Percentiles rank a stretch among this genome's conserved stretches.
phyloP scores from a whole-genome alignment of 306 rosid species.

The Prunus mira region DNA sequence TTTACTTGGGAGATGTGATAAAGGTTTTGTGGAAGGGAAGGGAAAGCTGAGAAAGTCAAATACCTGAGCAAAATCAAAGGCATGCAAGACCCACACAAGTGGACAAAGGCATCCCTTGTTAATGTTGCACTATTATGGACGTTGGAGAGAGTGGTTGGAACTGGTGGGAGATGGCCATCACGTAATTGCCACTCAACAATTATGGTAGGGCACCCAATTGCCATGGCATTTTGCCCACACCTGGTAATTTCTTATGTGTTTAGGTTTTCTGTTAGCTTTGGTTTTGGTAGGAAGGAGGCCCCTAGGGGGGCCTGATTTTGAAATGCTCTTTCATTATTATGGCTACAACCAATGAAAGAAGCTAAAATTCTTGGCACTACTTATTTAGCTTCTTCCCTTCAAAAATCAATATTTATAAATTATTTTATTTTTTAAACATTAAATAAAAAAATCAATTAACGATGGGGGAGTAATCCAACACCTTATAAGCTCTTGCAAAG shows the following conservation, averaged over 20 bases:
- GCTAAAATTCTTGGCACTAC: too few relatives aligned
- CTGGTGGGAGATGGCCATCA: conserved; percentile 39
- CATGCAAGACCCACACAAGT: conserved; percentile 8
- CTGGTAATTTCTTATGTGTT: background rate
- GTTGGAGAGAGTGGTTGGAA: conserved; percentile 41
- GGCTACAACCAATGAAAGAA: background rate
- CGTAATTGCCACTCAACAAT: conserved; percentile 43
- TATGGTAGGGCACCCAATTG: conserved; percentile 14
- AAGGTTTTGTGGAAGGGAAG: background rate
- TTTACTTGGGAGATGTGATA: background rate
- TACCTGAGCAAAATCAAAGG: background rate
- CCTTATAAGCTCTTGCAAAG: too few relatives aligned
- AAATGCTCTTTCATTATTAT: background rate
- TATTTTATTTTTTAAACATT: too few relatives aligned
- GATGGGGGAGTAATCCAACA: too few relatives aligned
- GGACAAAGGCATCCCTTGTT: background rate
- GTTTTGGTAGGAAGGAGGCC: background rate
- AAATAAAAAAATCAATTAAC: too few relatives aligned
- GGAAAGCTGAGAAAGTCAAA: background rate
- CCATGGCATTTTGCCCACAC: conserved; percentile 16
- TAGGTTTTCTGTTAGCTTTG: background rate
- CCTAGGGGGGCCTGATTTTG: background rate
- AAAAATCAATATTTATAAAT: too few relatives aligned
- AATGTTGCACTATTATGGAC: conserved; percentile 8
- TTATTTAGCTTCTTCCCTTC: too few relatives aligned